Evolutionary conservation across 1,139 yeast species (phyloP), one percentile per base, ranked within the genome.

Genomic region (Geotrichum klebahnii): DNA sequence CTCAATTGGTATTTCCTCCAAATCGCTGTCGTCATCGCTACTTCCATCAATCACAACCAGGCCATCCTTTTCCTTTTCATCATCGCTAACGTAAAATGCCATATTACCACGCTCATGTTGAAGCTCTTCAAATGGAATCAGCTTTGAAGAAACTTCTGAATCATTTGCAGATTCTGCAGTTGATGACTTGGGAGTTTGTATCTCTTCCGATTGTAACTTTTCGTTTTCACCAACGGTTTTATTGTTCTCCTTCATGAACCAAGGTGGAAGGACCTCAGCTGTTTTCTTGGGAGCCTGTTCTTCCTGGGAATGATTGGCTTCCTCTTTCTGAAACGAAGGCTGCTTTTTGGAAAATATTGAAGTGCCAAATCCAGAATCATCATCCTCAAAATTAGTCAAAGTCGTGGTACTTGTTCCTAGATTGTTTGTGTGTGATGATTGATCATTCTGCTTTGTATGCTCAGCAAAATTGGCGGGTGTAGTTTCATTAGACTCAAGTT

Each of bases 61-160:
- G n/a, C n/a, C 16, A n/a, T 31, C 50, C n/a, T 40, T 17, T 16
- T 26, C 40, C 19, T 40, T 52, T 16, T 44, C 53, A 14, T 42
- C 50, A 36, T 32, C 38, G 24, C 38, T 8, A 10, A 12, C 44
- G n/a, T 41, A n/a, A 4, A 24, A n/a, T 5, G 23, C 39, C 10
- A 14, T 14, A 20, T 16, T 9, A 47, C 29, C 29, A 26, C 29
- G 29, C 29, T 26, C 29, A 6, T 26, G 36, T 37, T 46, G 38
- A 36, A 50, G 53, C 46, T 55, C 51, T 20, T 55, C 54, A 52
- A 58, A 35, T 35, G 38, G 19, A n/a, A 35, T 35, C 19, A 35
- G 16, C 6, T 35, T 20, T 19, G 12, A 16, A n/a, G 19, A n/a
- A 4, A 35, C 3, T n/a, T 35, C 38, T 6, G 29, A 26, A 6